These are phyloP conservation scores for Curvularia sp. DNA, from an alignment of 2,329 filamentous ascomycete genomes.

Conservation along the genomic window DNA sequence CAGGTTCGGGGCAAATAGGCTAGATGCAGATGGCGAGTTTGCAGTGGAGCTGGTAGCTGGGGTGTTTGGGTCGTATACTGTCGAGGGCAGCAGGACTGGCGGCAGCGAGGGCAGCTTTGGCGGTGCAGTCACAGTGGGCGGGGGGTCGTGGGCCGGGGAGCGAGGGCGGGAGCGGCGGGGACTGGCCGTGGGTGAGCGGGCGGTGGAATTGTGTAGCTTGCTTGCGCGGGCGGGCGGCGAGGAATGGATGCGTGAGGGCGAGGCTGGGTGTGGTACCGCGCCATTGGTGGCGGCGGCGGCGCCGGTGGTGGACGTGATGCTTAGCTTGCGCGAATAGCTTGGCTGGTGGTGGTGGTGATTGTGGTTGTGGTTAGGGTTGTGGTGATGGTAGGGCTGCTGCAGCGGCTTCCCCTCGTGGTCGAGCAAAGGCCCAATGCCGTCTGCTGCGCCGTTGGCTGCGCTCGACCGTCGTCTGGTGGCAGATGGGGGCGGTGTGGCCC, in stretches of 20 bases:
- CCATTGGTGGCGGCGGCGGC: conserved; percentile 43
- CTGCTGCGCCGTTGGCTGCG: conserved; percentile 50
- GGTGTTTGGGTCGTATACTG: conserved; percentile 50
- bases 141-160: conserved; percentile 44
- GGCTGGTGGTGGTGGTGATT: conserved; percentile 46
- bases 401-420: conserved; percentile 45
- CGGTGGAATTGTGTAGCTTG: conserved; percentile 21
- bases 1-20: conserved; percentile 45
- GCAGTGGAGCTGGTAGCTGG: conserved; percentile 40
- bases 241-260: conserved; percentile 33
- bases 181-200: conserved; percentile 49
- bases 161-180: conserved; percentile 43
- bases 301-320: conserved; percentile 14
- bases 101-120: conserved; percentile 44
- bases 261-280: conserved; percentile 44
- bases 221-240: conserved; percentile 32
- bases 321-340: conserved; percentile 12
- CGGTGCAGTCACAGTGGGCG: conserved; percentile 42
- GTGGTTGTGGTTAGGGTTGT: conserved; percentile 45
- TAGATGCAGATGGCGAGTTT: conserved; percentile 46
- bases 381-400: conserved; percentile 57
- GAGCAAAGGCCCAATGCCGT: conserved; percentile 48
- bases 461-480: conserved; percentile 51
- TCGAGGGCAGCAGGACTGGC: conserved; percentile 42
- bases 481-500: conserved; percentile 38